A percentile compares a stretch with the other conserved stretches of the same genome.
These are phyloP conservation scores for Paramecium biaurelia DNA, from an alignment of 73 alveolate species.

Conservation along the genomic window DNA sequence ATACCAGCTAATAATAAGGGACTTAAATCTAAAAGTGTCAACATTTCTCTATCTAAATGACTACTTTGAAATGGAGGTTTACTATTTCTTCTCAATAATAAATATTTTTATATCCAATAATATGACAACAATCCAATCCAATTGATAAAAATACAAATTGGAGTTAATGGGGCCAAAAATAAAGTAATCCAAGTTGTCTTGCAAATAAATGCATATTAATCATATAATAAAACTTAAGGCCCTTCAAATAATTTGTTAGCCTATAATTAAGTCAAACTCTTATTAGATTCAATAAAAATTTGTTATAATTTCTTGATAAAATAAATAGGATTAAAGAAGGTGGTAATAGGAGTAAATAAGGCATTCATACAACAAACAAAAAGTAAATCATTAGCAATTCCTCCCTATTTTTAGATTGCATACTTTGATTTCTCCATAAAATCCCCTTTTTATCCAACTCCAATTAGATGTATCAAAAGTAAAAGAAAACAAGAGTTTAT, in stretches of 20 bases:
- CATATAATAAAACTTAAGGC: not conserved
- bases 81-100: constrained; percentile 18
- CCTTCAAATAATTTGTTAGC: constrained; percentile 29
- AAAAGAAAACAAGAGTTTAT: not conserved
- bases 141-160: not conserved
- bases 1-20: not conserved
- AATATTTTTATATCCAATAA: constrained; percentile 29
- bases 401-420: constrained; percentile 12
- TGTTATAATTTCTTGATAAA: not conserved
- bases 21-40: not conserved
- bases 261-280: not conserved
- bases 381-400: not conserved
- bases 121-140: not conserved
- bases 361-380: constrained; percentile 27
- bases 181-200: constrained; percentile 1
- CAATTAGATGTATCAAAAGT: not conserved
- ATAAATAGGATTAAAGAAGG: not conserved
- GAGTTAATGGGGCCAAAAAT: constrained; percentile 19
- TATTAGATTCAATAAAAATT: not conserved
- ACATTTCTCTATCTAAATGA: constrained; percentile 3
- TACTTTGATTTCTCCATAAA: not conserved
- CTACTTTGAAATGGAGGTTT: constrained; percentile 18
- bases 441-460: not conserved
- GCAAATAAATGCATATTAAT: not conserved
- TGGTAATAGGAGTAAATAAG: not conserved